Evolutionary conservation across 2,329 filamentous ascomycete genomes (phyloP), one percentile per base, ranked within the genome.

Genomic region (Alternaria consortialis): DNA sequence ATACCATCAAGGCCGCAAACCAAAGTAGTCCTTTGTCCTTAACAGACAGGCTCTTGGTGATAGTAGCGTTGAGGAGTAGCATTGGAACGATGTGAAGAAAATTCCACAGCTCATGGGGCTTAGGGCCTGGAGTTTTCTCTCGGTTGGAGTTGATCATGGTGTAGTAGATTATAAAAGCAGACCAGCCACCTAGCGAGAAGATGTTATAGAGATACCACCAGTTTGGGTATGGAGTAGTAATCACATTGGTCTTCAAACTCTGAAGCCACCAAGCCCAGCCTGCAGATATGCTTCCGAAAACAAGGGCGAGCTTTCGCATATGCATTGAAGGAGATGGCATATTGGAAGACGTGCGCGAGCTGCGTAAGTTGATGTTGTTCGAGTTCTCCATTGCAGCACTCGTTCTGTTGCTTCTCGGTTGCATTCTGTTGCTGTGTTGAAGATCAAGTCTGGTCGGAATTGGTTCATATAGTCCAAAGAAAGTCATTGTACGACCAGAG

Each of bases 1-100:
- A 68, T 7, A 57, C 36, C 4, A 73, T 7, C 1, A 72, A 46
- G 1, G 60, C 57, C 7, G 42, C 11, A 3, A 73, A 63, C 63
- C 63, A 69, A 1, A 71, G 31, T 0, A 68, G 23, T 3, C 43
- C 47, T 2, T 25, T 20, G 20, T 71, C 64, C 1, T 44, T 17
- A 1, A 50, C 48, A 0, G 9, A 9, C 0, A 69, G 27, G 1
- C 67, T 53, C 5, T 57, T 47, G 7, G 52, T 36, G 1, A 57
- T 42, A 1, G 62, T 58, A 9, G 23, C 23, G 2, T 64, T 36
- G 4, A 72, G 34, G 2, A 58, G 48, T 0, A 60, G 4, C 29
- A 47, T 34, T 2, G 29, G 44, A 5, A 34, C 17, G n/a, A 32
- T 23, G n/a, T 47, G 44, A 6, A 47, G 29, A 8, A 47, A 7